These are phyloP conservation scores for Acanthamoeba castellanii DNA, from an alignment of 208 protist species.

Conservation along the genomic window DNA sequence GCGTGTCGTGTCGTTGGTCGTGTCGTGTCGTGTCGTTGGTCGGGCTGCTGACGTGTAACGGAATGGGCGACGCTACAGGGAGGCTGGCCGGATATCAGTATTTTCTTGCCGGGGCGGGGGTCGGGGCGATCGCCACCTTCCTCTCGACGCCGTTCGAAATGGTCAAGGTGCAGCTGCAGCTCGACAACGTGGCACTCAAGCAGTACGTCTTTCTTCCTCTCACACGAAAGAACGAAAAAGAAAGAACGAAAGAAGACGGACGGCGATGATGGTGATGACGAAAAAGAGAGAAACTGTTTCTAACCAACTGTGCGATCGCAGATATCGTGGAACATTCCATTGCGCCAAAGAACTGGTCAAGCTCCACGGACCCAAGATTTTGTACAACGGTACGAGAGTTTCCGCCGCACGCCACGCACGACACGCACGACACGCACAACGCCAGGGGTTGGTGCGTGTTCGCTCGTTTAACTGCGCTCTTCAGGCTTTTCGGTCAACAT, in stretches of 20 bases:
- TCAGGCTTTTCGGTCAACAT: constrained; percentile 58
- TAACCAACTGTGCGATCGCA: not conserved
- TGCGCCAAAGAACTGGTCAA: constrained; percentile 55
- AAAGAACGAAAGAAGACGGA: not conserved
- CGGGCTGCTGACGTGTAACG: not conserved
- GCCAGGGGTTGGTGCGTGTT: too few relatives aligned
- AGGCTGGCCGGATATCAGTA: constrained; percentile 46
- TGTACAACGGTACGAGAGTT: constrained; percentile 46
- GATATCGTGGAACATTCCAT: constrained; percentile 42
- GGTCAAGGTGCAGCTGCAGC: constrained; percentile 71
- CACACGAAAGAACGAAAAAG: not conserved
- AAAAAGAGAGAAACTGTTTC: too few relatives aligned
- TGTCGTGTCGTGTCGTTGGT: too few relatives aligned
- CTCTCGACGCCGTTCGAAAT: constrained; percentile 65
- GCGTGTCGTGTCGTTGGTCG: not conserved
- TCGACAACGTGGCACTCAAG: constrained; percentile 65
- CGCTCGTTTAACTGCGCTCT: not conserved
- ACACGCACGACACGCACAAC: not conserved
- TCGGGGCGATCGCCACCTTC: constrained; percentile 48
- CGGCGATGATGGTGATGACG: too few relatives aligned
- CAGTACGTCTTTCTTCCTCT: not conserved
- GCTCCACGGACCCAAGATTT: constrained; percentile 34
- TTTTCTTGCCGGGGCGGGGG: constrained; percentile 45
- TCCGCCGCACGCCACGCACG: too few relatives aligned
- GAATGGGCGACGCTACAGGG: not conserved